Evolutionary conservation across 257 asterid species (phyloP).

Genomic region (Solanum rostratum): DNA sequence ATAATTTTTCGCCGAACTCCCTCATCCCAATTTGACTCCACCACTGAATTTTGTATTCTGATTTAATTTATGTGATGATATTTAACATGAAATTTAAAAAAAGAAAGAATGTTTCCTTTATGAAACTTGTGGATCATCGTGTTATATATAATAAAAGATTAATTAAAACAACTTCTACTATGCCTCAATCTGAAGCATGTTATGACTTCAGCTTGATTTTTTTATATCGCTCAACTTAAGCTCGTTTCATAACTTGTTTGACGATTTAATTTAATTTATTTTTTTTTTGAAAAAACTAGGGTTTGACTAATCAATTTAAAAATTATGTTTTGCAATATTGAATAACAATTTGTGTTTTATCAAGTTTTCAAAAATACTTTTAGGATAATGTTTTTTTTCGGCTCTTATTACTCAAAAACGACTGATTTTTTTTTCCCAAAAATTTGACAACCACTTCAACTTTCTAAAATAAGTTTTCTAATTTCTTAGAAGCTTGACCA

Average conservation of each 20-base stretch:
- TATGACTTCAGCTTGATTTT: neutral
- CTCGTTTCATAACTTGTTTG: neutral
- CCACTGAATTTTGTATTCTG: neutral
- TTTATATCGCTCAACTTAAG: neutral
- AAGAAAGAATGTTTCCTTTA: no score
- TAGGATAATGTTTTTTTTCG: no score
- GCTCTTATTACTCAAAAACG: neutral
- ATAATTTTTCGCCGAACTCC: no score
- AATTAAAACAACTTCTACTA: neutral
- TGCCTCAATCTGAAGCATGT: neutral
- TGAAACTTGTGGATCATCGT: fast-evolving
- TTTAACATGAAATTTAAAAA: fast-evolving
- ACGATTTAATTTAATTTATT: no score
- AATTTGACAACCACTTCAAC: fast-evolving
- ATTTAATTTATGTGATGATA: neutral
- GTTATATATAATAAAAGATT: no score
- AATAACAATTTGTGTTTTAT: no score
- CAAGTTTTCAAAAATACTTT: no score
- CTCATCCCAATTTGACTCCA: no score
- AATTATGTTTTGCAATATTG: no score
- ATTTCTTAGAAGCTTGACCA: neutral
- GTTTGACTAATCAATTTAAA: no score
- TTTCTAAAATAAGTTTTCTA: neutral
- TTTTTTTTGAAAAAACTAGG: no score
- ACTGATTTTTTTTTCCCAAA: no score